Conservation (phyloP, 2,329 filamentous ascomycete genomes). For the Madurella mycetomatis region DNA sequence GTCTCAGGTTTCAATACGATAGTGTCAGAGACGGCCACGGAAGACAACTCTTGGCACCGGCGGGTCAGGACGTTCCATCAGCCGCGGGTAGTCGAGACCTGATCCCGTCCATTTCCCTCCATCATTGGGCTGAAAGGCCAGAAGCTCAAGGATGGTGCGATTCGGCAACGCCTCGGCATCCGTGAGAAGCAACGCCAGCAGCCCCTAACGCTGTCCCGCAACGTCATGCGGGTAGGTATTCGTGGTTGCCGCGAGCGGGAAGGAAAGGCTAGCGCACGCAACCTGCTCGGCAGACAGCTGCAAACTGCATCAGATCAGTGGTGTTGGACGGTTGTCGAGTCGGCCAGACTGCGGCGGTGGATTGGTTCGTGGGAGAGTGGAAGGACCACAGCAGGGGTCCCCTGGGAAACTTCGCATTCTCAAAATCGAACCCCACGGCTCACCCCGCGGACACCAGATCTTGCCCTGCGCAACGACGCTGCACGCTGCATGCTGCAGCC, state of each 20-base stretch:
- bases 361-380: constrained; percentile 1
- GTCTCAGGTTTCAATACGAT: constrained; percentile 1
- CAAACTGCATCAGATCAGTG: constrained; percentile 12
- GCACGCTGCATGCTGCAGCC: constrained; percentile 6
- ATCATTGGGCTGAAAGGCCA: background rate
- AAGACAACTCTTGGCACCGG: background rate
- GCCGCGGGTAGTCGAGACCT: background rate
- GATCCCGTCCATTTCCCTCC: background rate
- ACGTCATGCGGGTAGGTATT: background rate
- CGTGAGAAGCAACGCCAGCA: background rate
- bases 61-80: background rate
- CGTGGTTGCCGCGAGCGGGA: background rate
- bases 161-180: constrained; percentile 15
- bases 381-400: background rate
- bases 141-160: background rate
- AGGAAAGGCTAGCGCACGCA: constrained; percentile 11
- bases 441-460: constrained; percentile 23
- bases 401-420: constrained; percentile 5
- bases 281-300: constrained; percentile 12
- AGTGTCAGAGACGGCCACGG: background rate
- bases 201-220: background rate
- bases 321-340: constrained; percentile 6
- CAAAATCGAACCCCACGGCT: constrained; percentile 20
- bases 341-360: constrained; percentile 8
- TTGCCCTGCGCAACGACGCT: constrained; percentile 15